Evolutionary conservation across 495 filamentous ascomycete species (phyloP).

Genomic region (Arthonia radiata): DNA sequence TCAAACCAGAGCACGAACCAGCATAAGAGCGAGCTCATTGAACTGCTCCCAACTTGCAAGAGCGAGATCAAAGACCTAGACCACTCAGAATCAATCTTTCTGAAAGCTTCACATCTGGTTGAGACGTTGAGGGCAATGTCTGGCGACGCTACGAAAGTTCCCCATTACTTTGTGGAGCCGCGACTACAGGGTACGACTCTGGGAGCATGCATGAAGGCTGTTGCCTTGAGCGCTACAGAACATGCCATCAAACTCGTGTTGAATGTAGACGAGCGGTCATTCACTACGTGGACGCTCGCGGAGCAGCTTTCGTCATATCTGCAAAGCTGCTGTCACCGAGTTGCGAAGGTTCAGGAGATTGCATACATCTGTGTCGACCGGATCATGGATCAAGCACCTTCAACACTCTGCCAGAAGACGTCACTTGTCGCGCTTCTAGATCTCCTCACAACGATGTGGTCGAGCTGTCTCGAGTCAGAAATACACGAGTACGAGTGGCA

Average conservation of each 20-base stretch:
- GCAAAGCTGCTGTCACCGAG: slow-evolving; percentile 71
- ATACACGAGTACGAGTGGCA: slow-evolving; percentile 80
- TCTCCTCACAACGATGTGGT: slow-evolving; percentile 80
- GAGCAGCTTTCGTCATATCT: slow-evolving; percentile 68
- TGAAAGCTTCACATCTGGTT: slow-evolving; percentile 64
- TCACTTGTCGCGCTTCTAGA: slow-evolving; percentile 84
- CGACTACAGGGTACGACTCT: slow-evolving; percentile 56
- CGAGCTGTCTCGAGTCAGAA: slow-evolving; percentile 76
- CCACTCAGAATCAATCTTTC: slow-evolving; percentile 73
- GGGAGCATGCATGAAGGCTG: slow-evolving; percentile 64
- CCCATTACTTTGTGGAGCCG: slow-evolving; percentile 80
- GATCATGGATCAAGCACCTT: slow-evolving; percentile 63
- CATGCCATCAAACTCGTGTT: slow-evolving; percentile 50
- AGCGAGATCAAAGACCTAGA: slow-evolving; percentile 52
- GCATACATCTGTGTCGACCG: slow-evolving; percentile 60
- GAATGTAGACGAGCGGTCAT: slow-evolving; percentile 39
- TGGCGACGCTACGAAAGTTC: slow-evolving; percentile 66
- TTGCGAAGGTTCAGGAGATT: slow-evolving; percentile 65
- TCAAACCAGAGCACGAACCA: slow-evolving; percentile 47
- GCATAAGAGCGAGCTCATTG: slow-evolving; percentile 52
- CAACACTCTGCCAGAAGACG: slow-evolving; percentile 65
- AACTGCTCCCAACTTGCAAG: slow-evolving; percentile 46
- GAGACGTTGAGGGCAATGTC: slow-evolving; percentile 60
- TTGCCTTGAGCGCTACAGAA: slow-evolving; percentile 46
- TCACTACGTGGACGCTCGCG: slow-evolving; percentile 67